These are phyloP conservation scores for Psophocarpus tetragonolobus DNA, from an alignment of 306 rosid species.

Conservation along the genomic window DNA sequence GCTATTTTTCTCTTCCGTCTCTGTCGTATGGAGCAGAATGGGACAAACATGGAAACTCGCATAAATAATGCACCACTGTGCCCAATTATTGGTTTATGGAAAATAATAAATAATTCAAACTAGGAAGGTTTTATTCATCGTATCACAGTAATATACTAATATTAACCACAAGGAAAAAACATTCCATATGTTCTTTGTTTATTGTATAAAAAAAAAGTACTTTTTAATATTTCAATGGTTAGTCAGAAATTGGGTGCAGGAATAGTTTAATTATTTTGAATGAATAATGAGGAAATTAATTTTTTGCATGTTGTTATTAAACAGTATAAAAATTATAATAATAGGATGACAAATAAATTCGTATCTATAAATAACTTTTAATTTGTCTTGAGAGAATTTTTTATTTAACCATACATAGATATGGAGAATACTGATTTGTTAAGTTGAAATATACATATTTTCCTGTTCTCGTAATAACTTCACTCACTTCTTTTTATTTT, in stretches of 20 bases:
- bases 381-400: too few relatives aligned
- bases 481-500: too few relatives aligned
- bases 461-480: too few relatives aligned
- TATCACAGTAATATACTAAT: too few relatives aligned
- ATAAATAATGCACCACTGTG: background rate
- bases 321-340: too few relatives aligned
- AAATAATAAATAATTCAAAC: background rate
- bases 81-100: background rate
- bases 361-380: too few relatives aligned
- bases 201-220: background rate
- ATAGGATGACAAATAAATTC: too few relatives aligned
- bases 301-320: too few relatives aligned
- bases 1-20: constrained; percentile 16
- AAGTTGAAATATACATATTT: too few relatives aligned
- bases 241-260: background rate
- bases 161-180: background rate
- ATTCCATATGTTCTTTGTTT: background rate
- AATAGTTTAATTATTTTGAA: background rate
- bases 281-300: background rate
- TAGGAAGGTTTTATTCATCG: background rate
- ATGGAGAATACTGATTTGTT: too few relatives aligned
- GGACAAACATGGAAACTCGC: constrained; percentile 35
- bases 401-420: too few relatives aligned
- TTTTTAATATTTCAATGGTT: background rate
- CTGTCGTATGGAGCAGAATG: constrained; percentile 17